Evolutionary conservation across 108 stramenopile species (phyloP).

Genomic region (Stephanodiscus minutulus): DNA sequence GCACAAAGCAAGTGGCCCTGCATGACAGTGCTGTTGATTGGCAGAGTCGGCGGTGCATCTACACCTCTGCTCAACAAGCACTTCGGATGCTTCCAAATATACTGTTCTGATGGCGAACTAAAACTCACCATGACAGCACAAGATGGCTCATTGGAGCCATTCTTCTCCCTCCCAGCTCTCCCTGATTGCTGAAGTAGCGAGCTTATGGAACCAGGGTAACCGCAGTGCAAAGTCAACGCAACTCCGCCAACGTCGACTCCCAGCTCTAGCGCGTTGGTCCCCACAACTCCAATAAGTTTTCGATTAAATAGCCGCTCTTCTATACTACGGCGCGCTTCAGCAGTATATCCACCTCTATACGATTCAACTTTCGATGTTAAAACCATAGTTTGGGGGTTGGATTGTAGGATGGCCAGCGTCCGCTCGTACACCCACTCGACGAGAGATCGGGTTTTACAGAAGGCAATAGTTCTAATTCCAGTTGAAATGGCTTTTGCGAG

Average conservation of each 20-base stretch:
- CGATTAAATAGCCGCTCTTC: conserved; percentile 88
- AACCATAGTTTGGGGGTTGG: conserved; percentile 43
- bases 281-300: conserved; percentile 88
- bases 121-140: conserved; percentile 89
- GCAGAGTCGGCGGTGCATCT: conserved; percentile 80
- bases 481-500: conserved; percentile 78
- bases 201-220: conserved; percentile 74
- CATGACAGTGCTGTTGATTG: conserved; percentile 74
- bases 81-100: conserved; percentile 77
- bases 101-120: conserved; percentile 86
- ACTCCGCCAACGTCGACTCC: conserved; percentile 97
- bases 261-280: conserved; percentile 92
- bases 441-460: conserved; percentile 90
- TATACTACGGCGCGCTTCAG: conserved; percentile 81
- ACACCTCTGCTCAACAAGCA: conserved; percentile 68
- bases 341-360: conserved; percentile 95
- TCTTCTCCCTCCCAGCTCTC: conserved; percentile 89
- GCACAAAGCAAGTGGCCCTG: conserved; percentile 92
- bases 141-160: conserved; percentile 48
- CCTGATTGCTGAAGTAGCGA: conserved; percentile 93
- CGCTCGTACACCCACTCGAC: conserved; percentile 92
- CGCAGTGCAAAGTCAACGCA: conserved; percentile 92
- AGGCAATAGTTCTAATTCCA: conserved; percentile 90
- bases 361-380: conserved; percentile 74
- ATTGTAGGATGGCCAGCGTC: conserved; percentile 54